These are phyloP conservation scores for Aureobasidium pullulans DNA, from an alignment of 2,329 filamentous ascomycete species.

Conservation along the genomic window DNA sequence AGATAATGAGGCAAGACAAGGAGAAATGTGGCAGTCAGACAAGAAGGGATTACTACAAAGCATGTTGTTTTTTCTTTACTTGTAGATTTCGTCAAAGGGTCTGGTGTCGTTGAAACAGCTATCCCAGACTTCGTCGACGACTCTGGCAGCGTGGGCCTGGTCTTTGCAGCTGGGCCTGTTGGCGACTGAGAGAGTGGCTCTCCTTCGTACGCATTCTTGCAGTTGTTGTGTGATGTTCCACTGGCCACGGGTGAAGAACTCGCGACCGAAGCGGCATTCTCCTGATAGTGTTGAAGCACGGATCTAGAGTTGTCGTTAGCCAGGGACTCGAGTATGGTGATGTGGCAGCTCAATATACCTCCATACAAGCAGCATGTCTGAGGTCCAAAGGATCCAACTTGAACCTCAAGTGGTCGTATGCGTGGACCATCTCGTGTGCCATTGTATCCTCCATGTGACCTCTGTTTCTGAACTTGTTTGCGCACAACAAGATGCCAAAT, in stretches of 20 bases:
- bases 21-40: background rate
- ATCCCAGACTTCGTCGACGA: constrained; percentile 97
- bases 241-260: constrained; percentile 77
- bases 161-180: constrained; percentile 74
- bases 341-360: constrained; percentile 51
- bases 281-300: constrained; percentile 86
- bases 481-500: constrained; percentile 85
- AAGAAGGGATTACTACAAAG: background rate
- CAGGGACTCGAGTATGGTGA: background rate
- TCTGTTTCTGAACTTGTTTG: constrained; percentile 76
- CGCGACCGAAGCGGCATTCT: constrained; percentile 83
- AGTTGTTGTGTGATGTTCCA: constrained; percentile 88
- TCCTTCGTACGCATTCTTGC: constrained; percentile 78
- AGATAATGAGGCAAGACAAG: too few species aligned
- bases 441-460: constrained; percentile 73
- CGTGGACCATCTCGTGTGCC: constrained; percentile 19
- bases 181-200: constrained; percentile 74
- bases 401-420: constrained; percentile 41
- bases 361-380: constrained; percentile 86
- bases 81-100: constrained; percentile 95
- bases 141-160: constrained; percentile 74
- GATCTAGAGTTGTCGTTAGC: constrained; percentile 48
- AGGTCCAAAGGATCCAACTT: constrained; percentile 80
- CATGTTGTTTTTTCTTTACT: constrained; percentile 37
- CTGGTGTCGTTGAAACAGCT: constrained; percentile 91